Evolutionary conservation across 441 rosid genomes (phyloP), one percentile per base, ranked within the genome.

Genomic region (Isatis lusitanica): DNA sequence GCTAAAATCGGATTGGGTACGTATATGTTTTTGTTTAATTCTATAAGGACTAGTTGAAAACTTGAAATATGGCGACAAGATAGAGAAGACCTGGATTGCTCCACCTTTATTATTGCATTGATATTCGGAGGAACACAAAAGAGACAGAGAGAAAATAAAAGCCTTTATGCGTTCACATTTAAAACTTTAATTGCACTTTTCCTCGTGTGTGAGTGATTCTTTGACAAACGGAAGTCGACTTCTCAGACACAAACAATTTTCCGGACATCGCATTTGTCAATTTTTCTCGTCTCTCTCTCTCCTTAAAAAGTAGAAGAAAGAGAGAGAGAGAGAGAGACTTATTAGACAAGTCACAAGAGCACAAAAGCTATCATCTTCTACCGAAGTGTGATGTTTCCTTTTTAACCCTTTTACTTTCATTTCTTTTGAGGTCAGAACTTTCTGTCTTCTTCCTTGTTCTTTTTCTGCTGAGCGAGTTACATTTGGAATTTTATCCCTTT

Each of bases 381-480:
- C 50, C 74, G 81, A 87, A 78, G 78, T 83, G 82, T 90, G 74
- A 86, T 86, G 96, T 79, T 46, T 68, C 53, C 71, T 88, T 83
- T 78, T 52, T 70, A 28, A 5, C 50, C 48, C 10, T 63, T 57
- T 63, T 30, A 39, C 68, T 76, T 71, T 76, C 80, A 15, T 66
- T 65, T 70, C 80, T 76, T 76, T 70, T 70, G 71, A 76, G 76
- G 72, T 70, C 11, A 40, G 13, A 47, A 43, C 55, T 30, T 44
- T 52, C 18, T 69, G 70, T 69, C 70, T 36, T 75, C 35, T 69
- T 63, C 57, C 33, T 31, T 40, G 13, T 59, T 66, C 12, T 51
- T 52, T 74, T 61, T 68, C 66, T 63, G 60, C 4, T 36, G 38
- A 63, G 53, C 75, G 9, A 63, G 0, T 75, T 75, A 69, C 70